Percentiles rank a stretch among this genome's conserved stretches.
Conservation (phyloP, 768 basidiomycete species). For the Naganishia kalamii region DNA sequence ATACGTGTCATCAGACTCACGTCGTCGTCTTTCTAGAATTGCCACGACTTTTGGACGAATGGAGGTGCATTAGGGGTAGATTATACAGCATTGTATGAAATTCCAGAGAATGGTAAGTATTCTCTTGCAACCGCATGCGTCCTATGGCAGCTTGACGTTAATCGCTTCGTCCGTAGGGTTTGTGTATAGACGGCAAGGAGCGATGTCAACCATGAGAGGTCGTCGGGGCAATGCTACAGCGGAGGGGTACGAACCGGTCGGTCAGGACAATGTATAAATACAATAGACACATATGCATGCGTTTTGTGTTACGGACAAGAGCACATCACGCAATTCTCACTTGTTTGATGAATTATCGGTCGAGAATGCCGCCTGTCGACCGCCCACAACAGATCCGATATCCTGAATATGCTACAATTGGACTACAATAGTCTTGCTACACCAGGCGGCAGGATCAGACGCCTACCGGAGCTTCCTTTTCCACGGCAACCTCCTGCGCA, state of each 20-base stretch:
- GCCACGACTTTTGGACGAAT: constrained; percentile 84
- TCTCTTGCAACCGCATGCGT: neutral
- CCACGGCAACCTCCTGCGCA: constrained; percentile 8
- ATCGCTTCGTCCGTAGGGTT: neutral
- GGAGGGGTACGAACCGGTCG: too few relatives aligned
- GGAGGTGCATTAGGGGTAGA: constrained; percentile 81
- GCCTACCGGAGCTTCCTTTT: neutral
- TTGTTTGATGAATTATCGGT: too few relatives aligned
- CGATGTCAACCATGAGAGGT: neutral
- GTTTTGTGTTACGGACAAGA: too few relatives aligned
- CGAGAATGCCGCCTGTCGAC: too few relatives aligned
- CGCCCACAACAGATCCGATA: too few relatives aligned
- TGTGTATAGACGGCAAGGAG: neutral
- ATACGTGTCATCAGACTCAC: neutral
- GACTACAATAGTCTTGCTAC: neutral
- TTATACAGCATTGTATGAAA: constrained; percentile 81
- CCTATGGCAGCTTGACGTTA: neutral
- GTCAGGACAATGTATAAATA: constrained; percentile 12
- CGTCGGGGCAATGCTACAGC: too few relatives aligned
- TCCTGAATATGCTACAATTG: too few relatives aligned
- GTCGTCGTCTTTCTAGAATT: constrained; percentile 33
- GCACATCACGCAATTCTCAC: too few relatives aligned
- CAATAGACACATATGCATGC: too few relatives aligned
- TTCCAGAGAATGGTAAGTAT: constrained; percentile 65
- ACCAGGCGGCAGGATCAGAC: neutral